Conservation (phyloP, 331 rosid genomes). For the Quercus phellos region DNA sequence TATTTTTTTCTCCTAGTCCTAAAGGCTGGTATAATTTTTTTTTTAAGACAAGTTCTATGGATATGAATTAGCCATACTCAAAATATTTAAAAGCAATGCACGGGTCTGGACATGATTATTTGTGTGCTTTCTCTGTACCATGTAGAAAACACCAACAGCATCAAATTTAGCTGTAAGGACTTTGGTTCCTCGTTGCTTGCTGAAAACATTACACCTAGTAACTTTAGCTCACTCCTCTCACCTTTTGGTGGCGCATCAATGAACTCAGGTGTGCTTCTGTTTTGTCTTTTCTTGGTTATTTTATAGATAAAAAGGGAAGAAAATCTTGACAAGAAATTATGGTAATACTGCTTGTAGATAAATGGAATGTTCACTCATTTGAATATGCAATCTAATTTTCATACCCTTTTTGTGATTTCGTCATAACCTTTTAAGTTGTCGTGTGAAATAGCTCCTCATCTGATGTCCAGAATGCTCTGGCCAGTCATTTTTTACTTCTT, state of each 20-base stretch:
- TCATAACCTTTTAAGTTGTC: too few species aligned
- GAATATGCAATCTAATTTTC: too few species aligned
- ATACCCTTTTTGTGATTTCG: too few species aligned
- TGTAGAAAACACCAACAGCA: slow-evolving; percentile 35
- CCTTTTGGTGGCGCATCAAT: slow-evolving; percentile 31
- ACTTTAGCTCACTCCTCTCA: slow-evolving; percentile 22
- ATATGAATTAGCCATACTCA: background rate
- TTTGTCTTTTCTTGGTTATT: too few species aligned
- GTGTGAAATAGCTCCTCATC: too few species aligned
- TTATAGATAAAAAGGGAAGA: too few species aligned
- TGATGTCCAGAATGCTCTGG: too few species aligned
- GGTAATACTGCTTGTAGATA: too few species aligned
- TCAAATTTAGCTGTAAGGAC: slow-evolving; percentile 9
- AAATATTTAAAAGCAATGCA: background rate
- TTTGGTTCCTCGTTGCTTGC: slow-evolving; percentile 25
- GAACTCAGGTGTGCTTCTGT: slow-evolving; percentile 33
- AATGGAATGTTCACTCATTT: too few species aligned
- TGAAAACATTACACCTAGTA: slow-evolving; percentile 28
- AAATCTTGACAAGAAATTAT: too few species aligned
- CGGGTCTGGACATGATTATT: background rate
- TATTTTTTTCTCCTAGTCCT: background rate
- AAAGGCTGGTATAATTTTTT: background rate
- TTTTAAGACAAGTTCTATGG: background rate
- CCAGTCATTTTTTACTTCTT: too few species aligned
- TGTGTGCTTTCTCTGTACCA: slow-evolving; percentile 7